Base-by-base conservation (phyloP, 2,329 filamentous ascomycete genomes). In the Atkinsonella hypoxylon region DNA sequence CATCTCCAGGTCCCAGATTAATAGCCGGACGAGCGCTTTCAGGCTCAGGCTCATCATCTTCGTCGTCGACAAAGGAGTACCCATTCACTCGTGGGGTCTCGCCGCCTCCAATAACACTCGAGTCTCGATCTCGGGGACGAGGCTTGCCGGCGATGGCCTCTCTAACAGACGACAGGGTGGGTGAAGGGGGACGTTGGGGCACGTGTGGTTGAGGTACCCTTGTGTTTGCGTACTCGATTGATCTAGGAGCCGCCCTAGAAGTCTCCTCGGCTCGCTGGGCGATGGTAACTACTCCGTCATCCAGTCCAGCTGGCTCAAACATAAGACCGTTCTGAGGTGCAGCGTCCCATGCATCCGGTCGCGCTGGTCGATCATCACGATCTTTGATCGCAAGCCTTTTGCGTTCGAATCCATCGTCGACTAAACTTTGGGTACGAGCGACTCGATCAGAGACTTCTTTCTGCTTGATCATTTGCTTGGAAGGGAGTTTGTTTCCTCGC, bases 71-170 rank as follows among this genome's bases (percentile, higher is more conserved):
- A 67, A 95, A 97, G 0, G 89, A 80, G 64, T 96, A 98, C 1
- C 93, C 93, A 55, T 94, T 95, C 0, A 97, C 87, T 2, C 88
- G 78, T 0, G 91, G 93, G 0, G 91, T 97, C 65, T 94, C 89
- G 52, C 76, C 77, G 15, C 83, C 85, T 1, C 74, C 73, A 0
- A 59, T 58, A 2, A 75, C 75, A 6, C 60, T 70, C 0, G 79
- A 79, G 57, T 88, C 82, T 12, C 80, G 79, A 22, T 83, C 78
- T 9, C 74, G 77, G 2, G 74, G 70, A 9, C 80, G 77, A 4
- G 84, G 80, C 8, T 74, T 79, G 10, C 89, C 88, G 1, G 85
- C 81, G 51, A 96, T 89, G 9, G 90, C 90, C 58, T 90, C 89
- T 56, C 84, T 81, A 20, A 96, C 79, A 1, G 89, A 85, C 4